A percentile compares a stretch with the other conserved stretches of the same genome.
These are phyloP conservation scores for Monosporascus sp. DNA, from an alignment of 2,329 filamentous ascomycete species.

Conservation along the genomic window DNA sequence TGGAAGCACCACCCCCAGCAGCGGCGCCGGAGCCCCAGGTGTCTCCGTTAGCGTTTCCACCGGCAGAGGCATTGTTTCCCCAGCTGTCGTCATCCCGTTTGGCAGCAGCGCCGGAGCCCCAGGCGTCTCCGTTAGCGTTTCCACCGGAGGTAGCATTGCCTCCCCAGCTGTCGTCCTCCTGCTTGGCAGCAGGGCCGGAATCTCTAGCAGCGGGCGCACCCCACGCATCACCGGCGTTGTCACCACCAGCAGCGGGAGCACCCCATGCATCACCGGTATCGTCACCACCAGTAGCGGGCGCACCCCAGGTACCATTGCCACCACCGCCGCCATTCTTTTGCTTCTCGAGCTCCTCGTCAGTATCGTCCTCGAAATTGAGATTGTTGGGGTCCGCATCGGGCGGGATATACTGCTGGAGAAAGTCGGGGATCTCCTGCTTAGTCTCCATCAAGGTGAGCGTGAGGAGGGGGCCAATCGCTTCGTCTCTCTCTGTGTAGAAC, in stretches of 20 bases:
- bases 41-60: not conserved
- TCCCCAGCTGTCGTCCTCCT: not conserved
- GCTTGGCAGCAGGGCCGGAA: not conserved
- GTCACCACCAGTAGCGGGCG: not conserved
- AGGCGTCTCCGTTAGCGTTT: not conserved
- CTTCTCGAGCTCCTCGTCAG: constrained; percentile 41
- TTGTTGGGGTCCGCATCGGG: constrained; percentile 43
- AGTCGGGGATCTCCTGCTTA: constrained; percentile 73
- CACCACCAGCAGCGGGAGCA: not conserved
- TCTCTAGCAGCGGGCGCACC: not conserved
- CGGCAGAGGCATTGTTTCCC: not conserved
- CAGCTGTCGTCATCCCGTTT: not conserved
- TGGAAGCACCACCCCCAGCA: not conserved
- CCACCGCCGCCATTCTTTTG: constrained; percentile 19
- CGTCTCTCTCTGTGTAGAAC: constrained; percentile 77
- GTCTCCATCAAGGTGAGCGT: constrained; percentile 80
- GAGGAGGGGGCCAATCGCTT: constrained; percentile 65
- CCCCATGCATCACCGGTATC: constrained; percentile 1
- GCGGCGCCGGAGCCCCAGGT: not conserved
- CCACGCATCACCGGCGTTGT: constrained; percentile 1
- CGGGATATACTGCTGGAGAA: constrained; percentile 62
- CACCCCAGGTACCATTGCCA: constrained; percentile 3
- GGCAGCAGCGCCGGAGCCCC: not conserved
- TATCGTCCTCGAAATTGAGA: constrained; percentile 51
- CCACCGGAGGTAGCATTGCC: not conserved